phyloP scores from a whole-genome alignment of 1,139 yeast genomes.

The Magnusiomyces paraingens region DNA sequence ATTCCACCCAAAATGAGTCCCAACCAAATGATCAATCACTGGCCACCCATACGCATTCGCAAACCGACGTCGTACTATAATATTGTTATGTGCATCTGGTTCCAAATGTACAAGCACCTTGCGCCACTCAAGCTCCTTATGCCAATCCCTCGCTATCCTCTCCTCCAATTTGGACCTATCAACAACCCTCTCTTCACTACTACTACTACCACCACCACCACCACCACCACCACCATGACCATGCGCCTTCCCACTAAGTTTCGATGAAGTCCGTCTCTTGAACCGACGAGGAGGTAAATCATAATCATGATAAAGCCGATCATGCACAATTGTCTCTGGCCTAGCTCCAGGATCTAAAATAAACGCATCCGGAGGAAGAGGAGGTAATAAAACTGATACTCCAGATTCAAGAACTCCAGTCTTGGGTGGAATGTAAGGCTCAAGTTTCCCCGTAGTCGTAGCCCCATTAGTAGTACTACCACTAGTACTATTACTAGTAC shows the following conservation, averaged over 20 bases:
- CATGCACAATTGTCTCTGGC: constrained; percentile 63
- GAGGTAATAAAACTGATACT: constrained; percentile 74
- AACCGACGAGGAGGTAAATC: constrained; percentile 51
- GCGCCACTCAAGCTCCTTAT: constrained; percentile 79
- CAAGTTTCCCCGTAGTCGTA: too few relatives aligned
- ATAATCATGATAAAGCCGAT: constrained; percentile 58
- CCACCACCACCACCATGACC: neutral
- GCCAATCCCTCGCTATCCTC: constrained; percentile 83
- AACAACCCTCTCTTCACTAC: constrained; percentile 30
- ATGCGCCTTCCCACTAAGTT: neutral
- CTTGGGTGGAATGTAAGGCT: constrained; percentile 46
- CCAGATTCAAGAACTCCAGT: constrained; percentile 82
- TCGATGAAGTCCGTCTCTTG: constrained; percentile 23
- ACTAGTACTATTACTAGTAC: too few relatives aligned
- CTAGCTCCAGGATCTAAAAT: constrained; percentile 60
- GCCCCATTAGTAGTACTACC: too few relatives aligned
- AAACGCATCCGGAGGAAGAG: constrained; percentile 66
- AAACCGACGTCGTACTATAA: constrained; percentile 79
- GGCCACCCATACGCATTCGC: constrained; percentile 98
- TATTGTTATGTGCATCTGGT: constrained; percentile 96
- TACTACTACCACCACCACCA: constrained; percentile 13
- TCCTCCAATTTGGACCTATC: constrained; percentile 56
- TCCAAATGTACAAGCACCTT: constrained; percentile 78
- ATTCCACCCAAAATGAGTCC: constrained; percentile 46
- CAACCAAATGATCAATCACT: constrained; percentile 73